Evolutionary conservation across 2,329 filamentous ascomycete species (phyloP).

Genomic region (Claviceps purpurea): DNA sequence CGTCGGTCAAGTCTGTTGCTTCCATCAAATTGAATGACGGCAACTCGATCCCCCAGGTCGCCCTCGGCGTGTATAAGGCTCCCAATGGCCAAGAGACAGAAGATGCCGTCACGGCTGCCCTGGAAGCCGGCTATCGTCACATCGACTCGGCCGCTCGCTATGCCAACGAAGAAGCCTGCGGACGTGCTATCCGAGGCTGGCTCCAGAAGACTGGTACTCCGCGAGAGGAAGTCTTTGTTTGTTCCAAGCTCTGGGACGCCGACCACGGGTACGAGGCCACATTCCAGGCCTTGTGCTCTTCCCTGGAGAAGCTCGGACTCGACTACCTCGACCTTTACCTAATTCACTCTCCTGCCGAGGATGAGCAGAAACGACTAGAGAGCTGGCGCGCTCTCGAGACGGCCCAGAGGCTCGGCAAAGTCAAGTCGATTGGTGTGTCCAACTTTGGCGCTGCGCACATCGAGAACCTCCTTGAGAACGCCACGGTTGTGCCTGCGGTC

Average conservation of each 20-base stretch:
- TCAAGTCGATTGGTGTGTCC: slow-evolving; percentile 59
- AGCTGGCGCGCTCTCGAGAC: slow-evolving; percentile 62
- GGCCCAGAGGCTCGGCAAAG: slow-evolving; percentile 51
- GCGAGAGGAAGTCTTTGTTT: slow-evolving; percentile 55
- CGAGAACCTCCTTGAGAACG: slow-evolving; percentile 35
- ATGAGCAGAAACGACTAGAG: slow-evolving; percentile 51
- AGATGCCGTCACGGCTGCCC: slow-evolving; percentile 45
- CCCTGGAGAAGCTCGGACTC: slow-evolving; percentile 48
- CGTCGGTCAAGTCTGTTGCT: slow-evolving; percentile 14
- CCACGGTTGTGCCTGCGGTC: slow-evolving; percentile 47
- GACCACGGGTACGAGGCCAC: slow-evolving; percentile 31
- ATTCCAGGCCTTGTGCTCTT: slow-evolving; percentile 49
- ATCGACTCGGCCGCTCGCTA: slow-evolving; percentile 46
- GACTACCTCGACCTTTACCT: slow-evolving; percentile 65
- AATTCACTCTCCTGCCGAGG: slow-evolving; percentile 52
- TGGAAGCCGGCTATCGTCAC: slow-evolving; percentile 42
- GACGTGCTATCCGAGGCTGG: slow-evolving; percentile 58
- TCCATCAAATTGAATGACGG: slow-evolving; percentile 58
- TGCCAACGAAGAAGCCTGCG: slow-evolving; percentile 55
- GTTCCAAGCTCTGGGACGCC: slow-evolving; percentile 52
- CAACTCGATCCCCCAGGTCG: slow-evolving; percentile 46
- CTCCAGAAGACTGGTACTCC: slow-evolving; percentile 47
- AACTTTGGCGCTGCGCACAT: slow-evolving; percentile 67
- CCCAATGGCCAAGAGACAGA: slow-evolving; percentile 42
- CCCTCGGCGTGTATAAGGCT: slow-evolving; percentile 34